These are phyloP conservation scores for Macrotyloma uniflorum DNA, from an alignment of 306 rosid genomes.

Conservation along the genomic window DNA sequence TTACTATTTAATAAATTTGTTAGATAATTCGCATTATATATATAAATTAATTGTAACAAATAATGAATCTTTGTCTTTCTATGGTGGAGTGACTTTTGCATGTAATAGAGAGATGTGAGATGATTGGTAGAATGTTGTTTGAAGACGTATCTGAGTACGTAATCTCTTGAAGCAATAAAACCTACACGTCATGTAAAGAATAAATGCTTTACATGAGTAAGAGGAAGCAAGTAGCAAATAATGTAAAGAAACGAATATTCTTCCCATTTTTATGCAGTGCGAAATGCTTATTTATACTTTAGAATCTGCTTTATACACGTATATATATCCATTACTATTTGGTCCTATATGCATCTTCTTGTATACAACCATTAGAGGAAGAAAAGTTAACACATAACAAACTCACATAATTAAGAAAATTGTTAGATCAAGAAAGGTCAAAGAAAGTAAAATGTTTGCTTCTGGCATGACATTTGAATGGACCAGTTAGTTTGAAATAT, in stretches of 20 bases:
- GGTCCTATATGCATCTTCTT: constrained; percentile 9
- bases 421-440: neutral
- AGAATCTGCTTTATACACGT: neutral
- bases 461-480: neutral
- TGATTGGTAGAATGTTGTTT: too few species aligned
- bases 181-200: constrained; percentile 38
- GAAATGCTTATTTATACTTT: neutral
- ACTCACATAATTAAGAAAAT: neutral
- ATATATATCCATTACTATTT: neutral
- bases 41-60: too few species aligned
- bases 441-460: neutral
- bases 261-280: neutral
- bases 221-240: constrained; percentile 30
- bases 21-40: too few species aligned
- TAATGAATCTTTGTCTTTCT: too few species aligned
- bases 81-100: too few species aligned
- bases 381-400: neutral
- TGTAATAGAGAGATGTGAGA: too few species aligned
- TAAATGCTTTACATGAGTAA: constrained; percentile 8
- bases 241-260: constrained; percentile 31
- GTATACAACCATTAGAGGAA: neutral
- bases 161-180: constrained; percentile 30
- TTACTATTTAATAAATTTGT: too few species aligned
- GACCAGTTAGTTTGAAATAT: neutral
- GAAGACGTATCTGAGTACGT: neutral